Percentiles rank a stretch among this genome's conserved stretches.
phyloP scores from a whole-genome alignment of 208 protist species.

The Crithidia bombi region DNA sequence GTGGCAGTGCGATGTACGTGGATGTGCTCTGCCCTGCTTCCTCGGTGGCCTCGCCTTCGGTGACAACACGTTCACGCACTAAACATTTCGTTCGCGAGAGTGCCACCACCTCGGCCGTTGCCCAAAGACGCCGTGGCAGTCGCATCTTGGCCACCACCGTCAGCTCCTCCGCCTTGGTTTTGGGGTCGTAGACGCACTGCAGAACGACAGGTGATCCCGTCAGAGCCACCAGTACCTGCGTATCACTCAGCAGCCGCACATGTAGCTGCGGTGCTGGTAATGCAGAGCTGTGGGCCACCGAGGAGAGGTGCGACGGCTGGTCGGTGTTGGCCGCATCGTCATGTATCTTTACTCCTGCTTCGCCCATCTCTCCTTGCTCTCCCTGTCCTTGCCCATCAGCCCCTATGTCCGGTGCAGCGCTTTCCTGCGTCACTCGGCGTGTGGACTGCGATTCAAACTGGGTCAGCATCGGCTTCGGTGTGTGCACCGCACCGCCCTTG shows the following conservation, averaged over 20 bases:
- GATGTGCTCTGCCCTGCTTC: neutral
- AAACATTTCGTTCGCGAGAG: constrained; percentile 15
- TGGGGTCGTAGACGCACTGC: constrained; percentile 36
- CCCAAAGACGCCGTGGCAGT: constrained; percentile 18
- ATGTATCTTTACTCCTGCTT: neutral
- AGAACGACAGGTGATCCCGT: constrained; percentile 29
- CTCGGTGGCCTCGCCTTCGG: neutral
- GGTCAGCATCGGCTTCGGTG: constrained; percentile 51
- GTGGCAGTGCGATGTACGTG: constrained; percentile 21
- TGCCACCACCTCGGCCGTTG: constrained; percentile 22
- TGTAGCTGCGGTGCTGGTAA: constrained; percentile 13
- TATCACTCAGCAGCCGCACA: constrained; percentile 24
- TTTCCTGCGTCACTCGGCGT: neutral
- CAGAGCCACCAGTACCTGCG: constrained; percentile 40
- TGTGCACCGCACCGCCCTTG: constrained; percentile 32
- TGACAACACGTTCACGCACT: constrained; percentile 8
- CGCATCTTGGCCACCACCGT: constrained; percentile 31
- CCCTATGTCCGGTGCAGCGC: neutral
- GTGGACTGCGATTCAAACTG: constrained; percentile 41
- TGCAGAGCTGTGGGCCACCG: neutral
- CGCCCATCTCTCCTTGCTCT: neutral
- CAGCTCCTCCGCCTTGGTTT: constrained; percentile 9
- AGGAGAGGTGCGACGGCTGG: neutral
- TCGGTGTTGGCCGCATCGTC: neutral
- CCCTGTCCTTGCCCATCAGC: neutral